Evolutionary conservation across 139 green algal genomes (phyloP).

Genomic region (Chlamydomonas sphaeroides): DNA sequence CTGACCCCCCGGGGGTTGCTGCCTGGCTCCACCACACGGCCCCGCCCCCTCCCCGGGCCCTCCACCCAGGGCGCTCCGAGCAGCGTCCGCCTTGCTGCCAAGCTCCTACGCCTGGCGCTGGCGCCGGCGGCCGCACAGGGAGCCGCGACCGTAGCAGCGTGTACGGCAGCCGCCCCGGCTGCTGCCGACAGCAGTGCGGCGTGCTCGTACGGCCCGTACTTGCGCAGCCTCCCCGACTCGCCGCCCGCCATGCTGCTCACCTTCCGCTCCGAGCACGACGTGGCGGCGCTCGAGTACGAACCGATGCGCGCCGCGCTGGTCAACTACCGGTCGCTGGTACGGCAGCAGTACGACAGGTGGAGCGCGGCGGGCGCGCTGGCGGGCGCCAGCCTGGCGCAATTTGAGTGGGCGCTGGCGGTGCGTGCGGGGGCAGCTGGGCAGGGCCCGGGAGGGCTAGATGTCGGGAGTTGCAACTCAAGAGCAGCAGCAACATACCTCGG

Average conservation of each 20-base stretch:
- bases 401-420: conserved; percentile 18
- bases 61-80: neutral
- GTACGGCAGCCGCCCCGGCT: neutral
- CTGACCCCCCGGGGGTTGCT: no score
- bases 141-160: neutral
- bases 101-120: neutral
- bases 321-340: neutral
- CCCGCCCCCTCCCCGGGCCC: no score
- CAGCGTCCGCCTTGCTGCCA: neutral
- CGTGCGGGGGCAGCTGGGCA: no score
- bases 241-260: conserved; percentile 10
- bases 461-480: no score
- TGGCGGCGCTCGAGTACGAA: conserved; percentile 1
- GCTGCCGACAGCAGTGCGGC: no score
- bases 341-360: neutral
- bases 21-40: no score
- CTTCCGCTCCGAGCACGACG: neutral
- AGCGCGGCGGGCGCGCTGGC: neutral
- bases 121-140: neutral
- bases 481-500: no score
- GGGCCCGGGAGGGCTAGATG: no score
- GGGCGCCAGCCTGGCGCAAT: conserved; percentile 6
- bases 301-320: conserved; percentile 2
- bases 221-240: neutral
- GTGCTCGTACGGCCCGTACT: conserved; percentile 8